Evolutionary conservation across 148 eudicot species (phyloP), one percentile per base, ranked within the genome.

Genomic region (Chenopodium quinoa): DNA sequence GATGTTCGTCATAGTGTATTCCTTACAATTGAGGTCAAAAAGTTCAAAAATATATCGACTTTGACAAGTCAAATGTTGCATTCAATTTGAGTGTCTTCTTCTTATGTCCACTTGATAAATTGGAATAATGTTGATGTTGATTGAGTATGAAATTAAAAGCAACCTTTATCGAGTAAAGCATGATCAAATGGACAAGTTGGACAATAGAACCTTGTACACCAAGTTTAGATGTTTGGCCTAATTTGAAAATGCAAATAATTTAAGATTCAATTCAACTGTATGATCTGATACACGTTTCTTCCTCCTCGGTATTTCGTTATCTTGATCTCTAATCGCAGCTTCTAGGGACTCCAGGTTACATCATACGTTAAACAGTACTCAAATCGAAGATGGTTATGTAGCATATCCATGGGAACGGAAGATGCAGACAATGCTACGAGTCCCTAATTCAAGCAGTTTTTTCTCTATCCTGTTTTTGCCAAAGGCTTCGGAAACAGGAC

Each of bases 351-450:
- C 94, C 25, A 89, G 97, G 83, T 85, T 94, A 83, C 90, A 87
- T 72, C 79, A 84, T 75, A 91, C 94, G 69, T 84, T 94, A 50
- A 82, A 75, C 11, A 87, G 78, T 58, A 73, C 91, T 13, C 89
- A 87, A 78, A 88, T 93, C 9, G 87, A 92, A 76, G 89, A 91
- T 77, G 97, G 97, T 34, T 91, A 87, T 83, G 91, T 94, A 60
- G 60, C 87, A 13, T 94, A 94, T 83, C 97, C 94, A 78, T 94
- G 98, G 98, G 90, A 90, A 83, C 87, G 73, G 87, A 92, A 85
- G 86, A 92, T 89, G 93, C 90, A 88, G 56, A 93, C 87, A 29
- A 76, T 81, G 88, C 87, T 94, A 40, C 84, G 80, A 72, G 85
- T 94, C 71, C 92, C 98, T 12, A 88, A 88, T 71, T 92, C 98